Evolutionary conservation across 768 basidiomycete genomes (phyloP).

Genomic region (Xerocomellus chrysenteron): DNA sequence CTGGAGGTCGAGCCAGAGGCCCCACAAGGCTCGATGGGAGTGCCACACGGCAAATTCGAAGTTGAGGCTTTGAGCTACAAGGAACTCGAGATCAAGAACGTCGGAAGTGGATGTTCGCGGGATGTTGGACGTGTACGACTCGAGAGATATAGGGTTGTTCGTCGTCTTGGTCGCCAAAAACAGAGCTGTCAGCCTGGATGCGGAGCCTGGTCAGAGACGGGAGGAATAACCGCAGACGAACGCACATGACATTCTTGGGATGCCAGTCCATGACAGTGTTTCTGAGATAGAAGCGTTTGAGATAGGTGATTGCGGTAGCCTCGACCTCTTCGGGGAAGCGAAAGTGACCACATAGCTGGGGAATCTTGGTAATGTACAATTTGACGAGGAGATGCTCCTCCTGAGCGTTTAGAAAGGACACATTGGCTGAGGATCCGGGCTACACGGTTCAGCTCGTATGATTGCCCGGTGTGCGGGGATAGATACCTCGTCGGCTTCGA

Average conservation of each 20-base stretch:
- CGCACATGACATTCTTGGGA: conserved; percentile 96
- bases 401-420: conserved; percentile 68
- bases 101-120: conserved; percentile 79
- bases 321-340: conserved; percentile 91
- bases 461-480: not conserved
- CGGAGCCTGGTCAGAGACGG: not conserved
- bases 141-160: conserved; percentile 89
- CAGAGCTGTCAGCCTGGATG: conserved; percentile 82
- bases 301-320: conserved; percentile 86
- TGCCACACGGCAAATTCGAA: conserved; percentile 97
- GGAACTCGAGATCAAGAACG: conserved; percentile 92
- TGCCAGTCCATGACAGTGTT: conserved; percentile 99
- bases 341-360: conserved; percentile 80
- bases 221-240: conserved; percentile 1
- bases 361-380: conserved; percentile 84
- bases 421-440: conserved; percentile 71
- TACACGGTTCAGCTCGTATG: conserved; percentile 29
- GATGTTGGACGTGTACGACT: conserved; percentile 79
- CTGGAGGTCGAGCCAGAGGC: conserved; percentile 86
- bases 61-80: conserved; percentile 88
- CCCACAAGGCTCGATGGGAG: conserved; percentile 84
- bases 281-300: conserved; percentile 95
- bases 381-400: conserved; percentile 91
- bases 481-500: conserved; percentile 76
- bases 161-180: conserved; percentile 97